Conservation (phyloP, 208 protist species). For the Acanthamoeba healyi region DNA sequence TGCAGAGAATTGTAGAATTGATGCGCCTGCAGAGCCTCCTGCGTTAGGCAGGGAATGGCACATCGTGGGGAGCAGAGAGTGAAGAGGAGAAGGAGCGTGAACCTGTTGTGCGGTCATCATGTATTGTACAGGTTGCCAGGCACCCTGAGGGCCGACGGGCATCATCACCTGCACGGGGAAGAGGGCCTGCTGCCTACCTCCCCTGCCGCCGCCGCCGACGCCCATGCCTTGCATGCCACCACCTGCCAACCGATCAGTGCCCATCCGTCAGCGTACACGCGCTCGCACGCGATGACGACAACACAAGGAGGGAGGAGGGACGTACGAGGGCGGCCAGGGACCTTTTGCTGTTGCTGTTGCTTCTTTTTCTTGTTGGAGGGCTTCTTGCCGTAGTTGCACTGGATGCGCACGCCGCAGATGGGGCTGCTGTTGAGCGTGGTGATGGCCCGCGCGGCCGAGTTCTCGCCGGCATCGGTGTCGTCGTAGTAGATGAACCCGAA, state of each 20-base stretch:
- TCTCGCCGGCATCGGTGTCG: constrained; percentile 50
- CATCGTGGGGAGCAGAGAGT: too few species aligned
- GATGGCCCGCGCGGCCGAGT: constrained; percentile 38
- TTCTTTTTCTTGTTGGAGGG: constrained; percentile 62
- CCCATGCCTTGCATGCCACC: constrained; percentile 33
- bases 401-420: constrained; percentile 42
- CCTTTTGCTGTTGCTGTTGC: constrained; percentile 28
- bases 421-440: constrained; percentile 20
- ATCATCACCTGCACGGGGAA: constrained; percentile 69
- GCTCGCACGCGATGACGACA: neutral
- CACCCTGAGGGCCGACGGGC: constrained; percentile 43
- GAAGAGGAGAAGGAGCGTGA: neutral
- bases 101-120: constrained; percentile 70
- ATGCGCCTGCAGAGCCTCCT: neutral
- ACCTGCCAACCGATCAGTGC: neutral
- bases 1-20: constrained; percentile 66
- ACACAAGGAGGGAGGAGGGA: neutral
- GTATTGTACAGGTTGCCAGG: constrained; percentile 70
- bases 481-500: constrained; percentile 73
- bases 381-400: constrained; percentile 70
- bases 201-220: neutral
- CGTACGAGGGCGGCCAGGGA: constrained; percentile 13
- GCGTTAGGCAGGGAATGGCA: too few species aligned
- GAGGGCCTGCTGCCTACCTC: constrained; percentile 32
- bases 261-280: too few species aligned